Evolutionary conservation across 2,329 filamentous ascomycete genomes (phyloP).

Genomic region (Xylaria sp.): DNA sequence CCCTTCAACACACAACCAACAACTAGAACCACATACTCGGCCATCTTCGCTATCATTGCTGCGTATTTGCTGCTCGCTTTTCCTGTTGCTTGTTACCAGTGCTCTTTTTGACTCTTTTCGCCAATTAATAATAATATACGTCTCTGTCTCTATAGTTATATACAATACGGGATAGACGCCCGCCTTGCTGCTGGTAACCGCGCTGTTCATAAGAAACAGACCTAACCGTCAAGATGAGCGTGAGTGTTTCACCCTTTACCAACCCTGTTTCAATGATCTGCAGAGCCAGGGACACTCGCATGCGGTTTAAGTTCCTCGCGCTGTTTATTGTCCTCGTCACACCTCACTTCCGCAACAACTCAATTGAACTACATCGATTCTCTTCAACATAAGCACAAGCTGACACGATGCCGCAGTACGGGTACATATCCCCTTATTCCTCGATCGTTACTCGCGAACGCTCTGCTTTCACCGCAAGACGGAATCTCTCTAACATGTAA

Average conservation of each 20-base stretch:
- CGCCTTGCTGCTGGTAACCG: constrained; percentile 8
- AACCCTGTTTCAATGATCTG: constrained; percentile 45
- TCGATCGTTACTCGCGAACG: constrained; percentile 24
- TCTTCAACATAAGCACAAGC: constrained; percentile 40
- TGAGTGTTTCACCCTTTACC: constrained; percentile 55
- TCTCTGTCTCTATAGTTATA: constrained; percentile 9
- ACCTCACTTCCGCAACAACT: constrained; percentile 28
- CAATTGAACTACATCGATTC: constrained; percentile 27
- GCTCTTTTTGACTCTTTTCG: not conserved
- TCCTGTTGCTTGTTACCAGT: constrained; percentile 1
- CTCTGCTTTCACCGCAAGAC: constrained; percentile 21
- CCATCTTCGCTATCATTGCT: constrained; percentile 11
- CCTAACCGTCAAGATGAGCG: constrained; percentile 58
- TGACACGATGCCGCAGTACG: constrained; percentile 64
- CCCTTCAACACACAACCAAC: constrained; percentile 13
- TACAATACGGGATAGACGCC: constrained; percentile 1
- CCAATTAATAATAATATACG: constrained; percentile 25
- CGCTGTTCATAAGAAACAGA: constrained; percentile 21
- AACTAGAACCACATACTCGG: not conserved
- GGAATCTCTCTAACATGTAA: constrained; percentile 48
- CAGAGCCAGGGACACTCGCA: constrained; percentile 15
- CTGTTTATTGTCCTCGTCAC: constrained; percentile 18
- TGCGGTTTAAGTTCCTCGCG: constrained; percentile 22
- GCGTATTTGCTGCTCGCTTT: not conserved
- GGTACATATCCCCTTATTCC: constrained; percentile 56